Percentiles rank a stretch among this genome's conserved stretches.
phyloP scores from a whole-genome alignment of 2,329 filamentous ascomycete species.

The Penicillium sp. region DNA sequence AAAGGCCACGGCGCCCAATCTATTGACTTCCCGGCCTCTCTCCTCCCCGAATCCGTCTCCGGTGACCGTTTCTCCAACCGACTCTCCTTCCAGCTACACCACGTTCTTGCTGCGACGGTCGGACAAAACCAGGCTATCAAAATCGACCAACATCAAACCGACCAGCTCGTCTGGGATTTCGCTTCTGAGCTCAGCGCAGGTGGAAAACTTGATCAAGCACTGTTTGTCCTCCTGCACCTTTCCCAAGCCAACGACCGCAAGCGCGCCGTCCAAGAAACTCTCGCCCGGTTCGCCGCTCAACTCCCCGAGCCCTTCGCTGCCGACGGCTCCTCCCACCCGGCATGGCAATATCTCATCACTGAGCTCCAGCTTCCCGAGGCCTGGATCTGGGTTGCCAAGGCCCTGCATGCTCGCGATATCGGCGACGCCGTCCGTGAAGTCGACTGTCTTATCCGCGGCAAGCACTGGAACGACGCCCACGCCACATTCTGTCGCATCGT shows the following conservation, averaged over 20 bases:
- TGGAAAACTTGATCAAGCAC: slow-evolving; percentile 65
- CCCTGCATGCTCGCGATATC: slow-evolving; percentile 72
- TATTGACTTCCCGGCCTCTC: slow-evolving; percentile 60
- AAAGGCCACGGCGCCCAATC: slow-evolving; percentile 33
- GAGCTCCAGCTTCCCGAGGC: slow-evolving; percentile 67
- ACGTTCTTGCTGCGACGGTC: slow-evolving; percentile 54
- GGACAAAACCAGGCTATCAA: slow-evolving; percentile 50
- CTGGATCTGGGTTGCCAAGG: slow-evolving; percentile 88
- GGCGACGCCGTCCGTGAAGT: slow-evolving; percentile 70
- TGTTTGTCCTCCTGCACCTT: slow-evolving; percentile 78
- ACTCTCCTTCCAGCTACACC: slow-evolving; percentile 80
- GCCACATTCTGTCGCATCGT: slow-evolving; percentile 76
- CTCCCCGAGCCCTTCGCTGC: slow-evolving; percentile 60
- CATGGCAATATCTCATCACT: slow-evolving; percentile 59
- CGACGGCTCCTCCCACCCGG: slow-evolving; percentile 37
- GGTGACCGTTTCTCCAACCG: slow-evolving; percentile 72
- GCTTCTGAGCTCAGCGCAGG: slow-evolving; percentile 49
- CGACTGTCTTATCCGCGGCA: slow-evolving; percentile 73
- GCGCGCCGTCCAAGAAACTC: slow-evolving; percentile 67
- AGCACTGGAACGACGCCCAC: slow-evolving; percentile 77
- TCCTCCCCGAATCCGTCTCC: slow-evolving; percentile 74
- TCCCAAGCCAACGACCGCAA: slow-evolving; percentile 60
- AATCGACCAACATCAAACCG: slow-evolving; percentile 59
- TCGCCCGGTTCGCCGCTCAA: slow-evolving; percentile 67
- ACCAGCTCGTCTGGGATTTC: slow-evolving; percentile 65